Percentiles rank a stretch among this genome's conserved stretches.
These are phyloP conservation scores for Eucalyptus virginea DNA, from an alignment of 345 rosid species.

Conservation along the genomic window DNA sequence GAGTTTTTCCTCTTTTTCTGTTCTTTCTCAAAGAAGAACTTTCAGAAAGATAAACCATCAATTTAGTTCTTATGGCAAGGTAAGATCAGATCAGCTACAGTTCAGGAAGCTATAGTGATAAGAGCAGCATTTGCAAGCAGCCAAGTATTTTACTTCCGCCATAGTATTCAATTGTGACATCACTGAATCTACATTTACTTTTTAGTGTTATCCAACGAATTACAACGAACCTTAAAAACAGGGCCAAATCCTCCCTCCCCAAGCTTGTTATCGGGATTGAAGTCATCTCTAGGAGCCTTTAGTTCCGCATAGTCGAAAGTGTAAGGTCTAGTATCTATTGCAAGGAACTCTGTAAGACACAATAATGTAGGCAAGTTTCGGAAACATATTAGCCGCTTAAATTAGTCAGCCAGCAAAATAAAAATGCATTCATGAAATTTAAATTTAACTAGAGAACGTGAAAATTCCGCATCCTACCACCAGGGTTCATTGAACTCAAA, in stretches of 20 bases:
- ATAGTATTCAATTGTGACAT: neutral
- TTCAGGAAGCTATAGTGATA: neutral
- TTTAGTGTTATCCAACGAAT: neutral
- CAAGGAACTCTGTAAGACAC: constrained; percentile 21
- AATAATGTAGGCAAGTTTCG: neutral
- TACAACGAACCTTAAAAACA: constrained; percentile 15
- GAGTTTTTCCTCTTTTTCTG: neutral
- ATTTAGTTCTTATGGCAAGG: neutral
- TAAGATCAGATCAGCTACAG: neutral
- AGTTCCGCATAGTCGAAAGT: constrained; percentile 54
- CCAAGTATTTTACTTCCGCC: neutral
- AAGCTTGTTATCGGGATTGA: constrained; percentile 49
- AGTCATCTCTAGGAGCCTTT: constrained; percentile 51
- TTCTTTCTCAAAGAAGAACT: neutral
- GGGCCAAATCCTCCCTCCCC: constrained; percentile 94
- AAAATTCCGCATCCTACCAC: neutral
- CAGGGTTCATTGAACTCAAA: neutral
- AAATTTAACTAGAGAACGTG: neutral
- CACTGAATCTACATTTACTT: neutral
- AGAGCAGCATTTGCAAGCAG: neutral
- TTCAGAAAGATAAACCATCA: neutral
- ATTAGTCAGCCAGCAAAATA: neutral
- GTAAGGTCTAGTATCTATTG: constrained; percentile 37
- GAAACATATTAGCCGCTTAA: neutral
- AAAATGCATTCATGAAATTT: neutral